Conservation (phyloP, 495 filamentous ascomycete genomes). For the Trichoderma gamsii region DNA sequence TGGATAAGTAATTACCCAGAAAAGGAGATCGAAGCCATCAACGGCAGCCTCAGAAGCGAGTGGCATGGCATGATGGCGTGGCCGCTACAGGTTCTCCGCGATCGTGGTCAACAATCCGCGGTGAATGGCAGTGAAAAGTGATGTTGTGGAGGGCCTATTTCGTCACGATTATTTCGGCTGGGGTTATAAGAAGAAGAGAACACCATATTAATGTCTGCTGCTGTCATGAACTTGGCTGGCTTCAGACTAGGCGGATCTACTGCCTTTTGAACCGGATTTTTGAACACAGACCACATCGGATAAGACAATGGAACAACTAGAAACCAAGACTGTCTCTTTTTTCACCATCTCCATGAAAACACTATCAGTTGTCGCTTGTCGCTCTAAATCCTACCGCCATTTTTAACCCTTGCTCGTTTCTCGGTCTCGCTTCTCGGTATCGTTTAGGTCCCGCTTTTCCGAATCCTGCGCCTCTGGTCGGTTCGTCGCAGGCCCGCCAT, state of each 20-base stretch:
- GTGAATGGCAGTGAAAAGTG: not conserved
- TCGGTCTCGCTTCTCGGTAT: slow-evolving; percentile 10
- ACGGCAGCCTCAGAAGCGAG: not conserved
- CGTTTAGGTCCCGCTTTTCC: not conserved
- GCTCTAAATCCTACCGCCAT: not conserved
- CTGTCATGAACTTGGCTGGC: not conserved
- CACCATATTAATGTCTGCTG: not conserved
- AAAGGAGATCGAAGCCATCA: not conserved
- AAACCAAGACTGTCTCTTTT: not conserved
- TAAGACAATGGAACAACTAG: not conserved
- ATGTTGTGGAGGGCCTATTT: not conserved
- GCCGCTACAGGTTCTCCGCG: not conserved
- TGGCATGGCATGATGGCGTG: slow-evolving; percentile 2
- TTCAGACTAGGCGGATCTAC: not conserved
- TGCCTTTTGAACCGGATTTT: not conserved
- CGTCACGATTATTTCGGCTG: not conserved
- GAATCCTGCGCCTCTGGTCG: not conserved
- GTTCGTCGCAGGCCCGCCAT: not conserved
- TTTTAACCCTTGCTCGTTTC: not conserved
- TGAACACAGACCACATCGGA: not conserved
- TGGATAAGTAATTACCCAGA: not conserved
- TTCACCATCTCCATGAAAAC: not conserved
- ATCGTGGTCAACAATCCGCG: not conserved
- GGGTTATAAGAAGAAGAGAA: not conserved
- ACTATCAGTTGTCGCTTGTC: not conserved